Percentiles rank a stretch among this genome's conserved stretches.
Evolutionary conservation across 169 alveolate genomes (phyloP).

Genomic region (Cryptosporidium sp.): DNA sequence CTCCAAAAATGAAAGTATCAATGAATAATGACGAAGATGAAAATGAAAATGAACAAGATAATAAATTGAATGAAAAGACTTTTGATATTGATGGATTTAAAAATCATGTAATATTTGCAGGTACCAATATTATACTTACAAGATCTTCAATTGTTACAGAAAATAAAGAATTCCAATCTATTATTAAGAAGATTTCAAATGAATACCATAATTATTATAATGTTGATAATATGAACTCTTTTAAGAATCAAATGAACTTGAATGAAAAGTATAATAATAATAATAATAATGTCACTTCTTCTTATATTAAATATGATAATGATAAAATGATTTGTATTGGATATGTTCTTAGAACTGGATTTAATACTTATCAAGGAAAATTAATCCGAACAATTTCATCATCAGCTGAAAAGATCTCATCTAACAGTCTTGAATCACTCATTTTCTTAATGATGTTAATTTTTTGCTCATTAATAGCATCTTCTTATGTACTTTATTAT

Average conservation of each 20-base stretch:
- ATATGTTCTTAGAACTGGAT: conserved; percentile 86
- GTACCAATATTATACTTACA: conserved; percentile 90
- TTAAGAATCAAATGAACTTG: conserved; percentile 28
- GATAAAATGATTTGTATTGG: conserved; percentile 77
- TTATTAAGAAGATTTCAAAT: conserved; percentile 15
- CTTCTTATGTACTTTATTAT: conserved; percentile 90
- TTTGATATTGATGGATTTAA: conserved; percentile 71
- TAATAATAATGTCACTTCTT: not conserved
- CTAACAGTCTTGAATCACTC: conserved; percentile 93
- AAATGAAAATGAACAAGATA: conserved; percentile 68
- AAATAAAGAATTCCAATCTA: conserved; percentile 30
- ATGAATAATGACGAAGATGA: conserved; percentile 81
- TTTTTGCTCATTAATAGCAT: conserved; percentile 93
- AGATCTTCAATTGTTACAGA: conserved; percentile 80
- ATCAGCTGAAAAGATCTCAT: conserved; percentile 91
- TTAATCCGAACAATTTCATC: conserved; percentile 95
- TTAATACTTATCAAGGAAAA: conserved; percentile 93
- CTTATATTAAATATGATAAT: conserved; percentile 47
- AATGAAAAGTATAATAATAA: not conserved
- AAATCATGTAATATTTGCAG: conserved; percentile 92
- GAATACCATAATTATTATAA: not conserved
- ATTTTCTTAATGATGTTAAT: conserved; percentile 91
- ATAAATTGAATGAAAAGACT: not conserved
- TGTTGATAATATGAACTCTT: not conserved
- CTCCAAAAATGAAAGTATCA: conserved; percentile 88